A percentile compares a stretch with the other conserved stretches of the same genome.
These are phyloP conservation scores for Aureobasidium leucospermi DNA, from an alignment of 2,329 filamentous ascomycete species.

Conservation along the genomic window DNA sequence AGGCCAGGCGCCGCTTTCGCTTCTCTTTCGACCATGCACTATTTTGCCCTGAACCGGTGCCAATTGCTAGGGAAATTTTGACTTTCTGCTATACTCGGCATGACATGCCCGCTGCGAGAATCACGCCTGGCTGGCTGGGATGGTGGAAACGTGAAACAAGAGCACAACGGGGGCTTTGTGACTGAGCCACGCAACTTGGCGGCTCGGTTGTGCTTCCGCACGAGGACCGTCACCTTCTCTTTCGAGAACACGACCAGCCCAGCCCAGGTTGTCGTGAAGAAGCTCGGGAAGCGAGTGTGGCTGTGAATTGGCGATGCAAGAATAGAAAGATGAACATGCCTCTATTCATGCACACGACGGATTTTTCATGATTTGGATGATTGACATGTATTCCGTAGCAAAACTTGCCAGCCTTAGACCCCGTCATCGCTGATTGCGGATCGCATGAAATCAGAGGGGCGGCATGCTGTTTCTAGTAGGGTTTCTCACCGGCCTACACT, in stretches of 20 bases:
- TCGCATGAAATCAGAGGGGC: neutral
- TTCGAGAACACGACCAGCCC: constrained; percentile 7
- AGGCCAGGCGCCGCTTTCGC: neutral
- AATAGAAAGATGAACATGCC: constrained; percentile 6
- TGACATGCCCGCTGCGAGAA: neutral
- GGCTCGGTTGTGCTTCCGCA: constrained; percentile 9
- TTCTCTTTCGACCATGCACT: neutral
- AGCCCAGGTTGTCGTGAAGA: constrained; percentile 11
- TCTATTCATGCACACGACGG: neutral
- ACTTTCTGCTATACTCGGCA: constrained; percentile 8
- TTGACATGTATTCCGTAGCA: neutral
- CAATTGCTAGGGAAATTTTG: neutral
- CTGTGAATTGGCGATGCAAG: constrained; percentile 2
- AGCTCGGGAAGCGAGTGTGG: constrained; percentile 8
- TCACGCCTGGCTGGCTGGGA: neutral
- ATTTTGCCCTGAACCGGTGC: neutral
- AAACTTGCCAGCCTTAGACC: neutral
- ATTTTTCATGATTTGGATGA: neutral
- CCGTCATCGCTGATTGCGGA: neutral
- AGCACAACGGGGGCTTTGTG: neutral
- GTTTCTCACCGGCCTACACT: neutral
- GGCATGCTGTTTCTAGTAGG: neutral
- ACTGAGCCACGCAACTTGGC: neutral
- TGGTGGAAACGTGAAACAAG: neutral
- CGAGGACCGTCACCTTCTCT: neutral